Conservation (phyloP, 352 stramenopile genomes). For the Pythium periplocum region DNA sequence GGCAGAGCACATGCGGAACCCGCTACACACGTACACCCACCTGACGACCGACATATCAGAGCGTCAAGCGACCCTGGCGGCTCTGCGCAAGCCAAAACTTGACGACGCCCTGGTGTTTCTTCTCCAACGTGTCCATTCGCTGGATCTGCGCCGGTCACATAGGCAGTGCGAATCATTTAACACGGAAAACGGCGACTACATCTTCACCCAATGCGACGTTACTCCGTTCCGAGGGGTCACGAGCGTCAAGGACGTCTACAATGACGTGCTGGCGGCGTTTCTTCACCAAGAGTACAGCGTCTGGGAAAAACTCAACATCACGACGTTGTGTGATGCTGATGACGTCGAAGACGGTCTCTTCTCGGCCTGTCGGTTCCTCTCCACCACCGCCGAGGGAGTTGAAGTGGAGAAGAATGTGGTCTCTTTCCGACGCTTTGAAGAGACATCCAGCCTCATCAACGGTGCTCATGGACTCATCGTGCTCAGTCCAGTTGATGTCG, state of each 20-base stretch:
- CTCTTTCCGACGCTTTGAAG: neutral
- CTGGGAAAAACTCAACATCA: conserved; percentile 34
- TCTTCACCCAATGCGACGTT: conserved; percentile 27
- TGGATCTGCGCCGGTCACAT: conserved; percentile 25
- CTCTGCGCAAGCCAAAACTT: conserved; percentile 17
- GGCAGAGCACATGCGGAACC: conserved; percentile 22
- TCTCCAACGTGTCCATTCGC: conserved; percentile 18
- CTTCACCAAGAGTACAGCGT: conserved; percentile 45
- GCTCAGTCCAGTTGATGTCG: conserved; percentile 28
- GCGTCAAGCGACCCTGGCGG: conserved; percentile 21
- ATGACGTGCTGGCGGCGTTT: conserved; percentile 28
- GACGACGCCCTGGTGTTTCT: conserved; percentile 21
- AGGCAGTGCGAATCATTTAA: conserved; percentile 30
- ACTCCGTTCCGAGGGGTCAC: conserved; percentile 22
- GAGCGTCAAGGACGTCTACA: conserved; percentile 30
- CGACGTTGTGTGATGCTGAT: conserved; percentile 41
- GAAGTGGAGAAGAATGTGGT: conserved; percentile 5
- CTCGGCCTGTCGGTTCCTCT: neutral
- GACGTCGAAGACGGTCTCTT: neutral
- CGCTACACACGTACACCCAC: conserved; percentile 29
- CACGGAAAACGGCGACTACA: conserved; percentile 27
- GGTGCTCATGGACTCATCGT: conserved; percentile 23
- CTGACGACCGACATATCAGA: conserved; percentile 17
- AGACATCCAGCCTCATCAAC: neutral
- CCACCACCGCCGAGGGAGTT: neutral